Evolutionary conservation across 345 rosid species (phyloP), one percentile per base, ranked within the genome.

Genomic region (Hypericum perforatum): DNA sequence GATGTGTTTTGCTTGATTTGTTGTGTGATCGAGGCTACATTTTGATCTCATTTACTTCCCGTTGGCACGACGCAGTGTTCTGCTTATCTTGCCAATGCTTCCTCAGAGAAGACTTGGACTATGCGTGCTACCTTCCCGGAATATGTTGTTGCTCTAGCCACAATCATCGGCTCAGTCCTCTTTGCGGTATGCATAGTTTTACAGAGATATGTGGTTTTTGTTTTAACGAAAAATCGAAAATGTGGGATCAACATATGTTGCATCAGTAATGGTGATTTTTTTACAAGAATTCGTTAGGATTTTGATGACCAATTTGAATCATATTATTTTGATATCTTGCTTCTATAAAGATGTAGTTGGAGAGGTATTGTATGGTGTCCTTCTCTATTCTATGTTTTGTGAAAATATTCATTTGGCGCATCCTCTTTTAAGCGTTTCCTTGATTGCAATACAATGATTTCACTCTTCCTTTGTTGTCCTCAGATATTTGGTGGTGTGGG

Each of bases 401-500:
- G 32, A 4, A 22, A 22, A 22, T 1, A 4, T 22, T 22, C 32
- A 4, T 22, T 22, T 22, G 32, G 32, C 4, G 32, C 32, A 22
- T 22, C 32, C 32, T 22, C 32, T 22, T 22, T 22, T 22, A 22
- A 22, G 32, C 32, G 4, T 22, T 22, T 22, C 1, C 32, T 22
- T 22, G 32, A 22, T 22, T 22, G 32, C 32, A 22, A 22, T 22
- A 22, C 32, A 4, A 22, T 22, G 32, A 22, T 22, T 22, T 22
- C 4, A 22, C 32, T 22, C 32, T 22, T 22, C 32, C 52, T 59
- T 43, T 59, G 47, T 11, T 16, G 57, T 57, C 62, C 16, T 62
- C 77, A 91, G 98, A 91, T 91, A 62, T 91, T 91, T 68, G 98
- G 98, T 55, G 98, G 98, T 55, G 96, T 91, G 64, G 98, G 98